phyloP scores from a whole-genome alignment of 2,329 filamentous ascomycete genomes.

The Epichloe gansuensis region DNA sequence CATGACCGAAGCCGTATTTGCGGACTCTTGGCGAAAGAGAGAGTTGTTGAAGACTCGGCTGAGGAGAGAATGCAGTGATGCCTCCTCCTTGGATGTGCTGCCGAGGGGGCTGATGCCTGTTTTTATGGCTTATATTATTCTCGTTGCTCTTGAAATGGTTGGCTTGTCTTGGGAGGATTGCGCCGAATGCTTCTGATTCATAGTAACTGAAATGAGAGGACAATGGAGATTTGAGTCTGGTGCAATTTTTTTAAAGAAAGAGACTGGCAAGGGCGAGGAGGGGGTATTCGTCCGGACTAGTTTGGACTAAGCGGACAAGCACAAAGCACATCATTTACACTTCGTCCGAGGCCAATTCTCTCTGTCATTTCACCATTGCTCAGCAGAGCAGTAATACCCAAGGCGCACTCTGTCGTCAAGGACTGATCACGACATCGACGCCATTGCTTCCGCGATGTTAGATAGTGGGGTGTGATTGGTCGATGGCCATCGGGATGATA shows the following conservation, averaged over 20 bases:
- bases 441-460: slow-evolving; percentile 36
- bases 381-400: background rate
- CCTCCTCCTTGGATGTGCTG: background rate
- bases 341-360: background rate
- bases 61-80: background rate
- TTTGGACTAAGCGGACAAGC: background rate
- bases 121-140: background rate
- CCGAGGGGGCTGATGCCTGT: background rate
- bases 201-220: background rate
- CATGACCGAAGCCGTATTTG: slow-evolving; percentile 10
- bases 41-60: background rate
- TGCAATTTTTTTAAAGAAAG: background rate
- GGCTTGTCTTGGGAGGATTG: background rate
- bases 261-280: background rate
- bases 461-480: slow-evolving; percentile 23
- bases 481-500: slow-evolving; percentile 10
- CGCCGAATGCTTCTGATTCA: background rate
- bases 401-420: slow-evolving; percentile 13
- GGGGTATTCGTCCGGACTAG: background rate
- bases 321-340: slow-evolving; percentile 3
- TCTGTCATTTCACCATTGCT: background rate
- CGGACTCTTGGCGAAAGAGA: background rate
- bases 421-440: slow-evolving; percentile 41
- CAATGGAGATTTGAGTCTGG: background rate
- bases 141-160: background rate